Percentiles rank a stretch among this genome's conserved stretches.
These are phyloP conservation scores for Stylosanthes scabra DNA, from an alignment of 331 rosid species.

Conservation along the genomic window DNA sequence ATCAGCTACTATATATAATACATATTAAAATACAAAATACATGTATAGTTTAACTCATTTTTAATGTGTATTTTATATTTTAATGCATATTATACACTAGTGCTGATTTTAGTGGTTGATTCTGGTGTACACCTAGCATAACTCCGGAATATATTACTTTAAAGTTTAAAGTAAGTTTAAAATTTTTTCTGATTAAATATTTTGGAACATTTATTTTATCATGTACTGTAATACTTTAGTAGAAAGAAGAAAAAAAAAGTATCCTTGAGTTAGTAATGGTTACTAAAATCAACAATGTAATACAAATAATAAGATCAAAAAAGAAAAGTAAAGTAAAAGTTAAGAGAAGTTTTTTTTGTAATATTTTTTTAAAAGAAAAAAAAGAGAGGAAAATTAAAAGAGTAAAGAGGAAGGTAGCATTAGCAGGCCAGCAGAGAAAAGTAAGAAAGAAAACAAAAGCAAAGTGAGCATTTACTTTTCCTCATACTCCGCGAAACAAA, in stretches of 20 bases:
- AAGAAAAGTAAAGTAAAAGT: slow-evolving; percentile 43
- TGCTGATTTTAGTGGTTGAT: no score
- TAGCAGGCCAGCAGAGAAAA: slow-evolving; percentile 8
- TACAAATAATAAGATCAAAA: background rate
- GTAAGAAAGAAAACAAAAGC: slow-evolving; percentile 25
- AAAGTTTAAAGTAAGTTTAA: background rate
- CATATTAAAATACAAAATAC: no score
- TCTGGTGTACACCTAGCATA: no score
- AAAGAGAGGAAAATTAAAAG: no score
- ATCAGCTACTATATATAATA: no score
- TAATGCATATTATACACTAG: no score
- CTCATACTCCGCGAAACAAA: slow-evolving; percentile 38
- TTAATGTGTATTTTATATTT: no score
- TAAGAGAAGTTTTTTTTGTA: no score
- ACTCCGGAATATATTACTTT: background rate
- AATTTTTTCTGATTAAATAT: background rate
- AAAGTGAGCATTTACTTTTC: slow-evolving; percentile 49
- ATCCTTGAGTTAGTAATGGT: background rate
- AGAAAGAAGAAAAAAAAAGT: background rate
- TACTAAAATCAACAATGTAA: background rate
- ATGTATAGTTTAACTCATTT: no score
- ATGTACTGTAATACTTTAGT: background rate
- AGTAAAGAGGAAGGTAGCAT: slow-evolving; percentile 25
- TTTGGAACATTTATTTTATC: background rate
- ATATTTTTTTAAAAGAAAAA: no score